Evolutionary conservation across 371 early-diverging fungal species (phyloP).

Genomic region (Syncephalis plumigaleata): DNA sequence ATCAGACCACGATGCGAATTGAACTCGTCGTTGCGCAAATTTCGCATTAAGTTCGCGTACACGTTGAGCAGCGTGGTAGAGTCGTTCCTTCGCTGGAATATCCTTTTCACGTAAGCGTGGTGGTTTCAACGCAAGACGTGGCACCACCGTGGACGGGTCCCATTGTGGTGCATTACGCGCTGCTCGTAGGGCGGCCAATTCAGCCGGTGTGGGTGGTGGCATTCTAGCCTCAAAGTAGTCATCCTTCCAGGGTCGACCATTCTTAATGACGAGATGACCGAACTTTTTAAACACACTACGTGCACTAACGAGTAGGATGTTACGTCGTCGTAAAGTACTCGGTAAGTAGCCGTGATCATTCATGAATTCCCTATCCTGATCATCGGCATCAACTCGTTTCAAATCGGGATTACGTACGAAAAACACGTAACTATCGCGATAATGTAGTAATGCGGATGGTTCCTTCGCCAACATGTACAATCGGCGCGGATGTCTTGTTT

Average conservation of each 20-base stretch:
- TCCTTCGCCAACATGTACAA: slow-evolving; percentile 79
- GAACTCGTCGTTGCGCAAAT: slow-evolving; percentile 23
- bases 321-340: slow-evolving; percentile 54
- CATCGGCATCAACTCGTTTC: slow-evolving; percentile 48
- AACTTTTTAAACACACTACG: slow-evolving; percentile 72
- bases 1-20: slow-evolving; percentile 41
- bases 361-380: slow-evolving; percentile 58
- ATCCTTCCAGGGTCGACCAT: slow-evolving; percentile 54
- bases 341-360: slow-evolving; percentile 47
- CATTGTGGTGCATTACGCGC: not conserved
- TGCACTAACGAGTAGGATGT: slow-evolving; percentile 68
- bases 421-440: slow-evolving; percentile 80
- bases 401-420: slow-evolving; percentile 63
- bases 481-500: slow-evolving; percentile 36
- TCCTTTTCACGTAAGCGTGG: slow-evolving; percentile 8
- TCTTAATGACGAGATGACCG: slow-evolving; percentile 57
- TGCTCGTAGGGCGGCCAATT: not conserved
- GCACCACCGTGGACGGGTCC: not conserved
- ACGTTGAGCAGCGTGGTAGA: slow-evolving; percentile 20
- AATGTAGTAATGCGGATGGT: slow-evolving; percentile 58
- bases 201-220: not conserved
- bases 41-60: slow-evolving; percentile 35
- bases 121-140: slow-evolving; percentile 9
- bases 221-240: slow-evolving; percentile 56
- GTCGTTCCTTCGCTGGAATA: slow-evolving; percentile 4